phyloP scores from a whole-genome alignment of 2,329 filamentous ascomycete species.

The Sporothrix schenckii region DNA sequence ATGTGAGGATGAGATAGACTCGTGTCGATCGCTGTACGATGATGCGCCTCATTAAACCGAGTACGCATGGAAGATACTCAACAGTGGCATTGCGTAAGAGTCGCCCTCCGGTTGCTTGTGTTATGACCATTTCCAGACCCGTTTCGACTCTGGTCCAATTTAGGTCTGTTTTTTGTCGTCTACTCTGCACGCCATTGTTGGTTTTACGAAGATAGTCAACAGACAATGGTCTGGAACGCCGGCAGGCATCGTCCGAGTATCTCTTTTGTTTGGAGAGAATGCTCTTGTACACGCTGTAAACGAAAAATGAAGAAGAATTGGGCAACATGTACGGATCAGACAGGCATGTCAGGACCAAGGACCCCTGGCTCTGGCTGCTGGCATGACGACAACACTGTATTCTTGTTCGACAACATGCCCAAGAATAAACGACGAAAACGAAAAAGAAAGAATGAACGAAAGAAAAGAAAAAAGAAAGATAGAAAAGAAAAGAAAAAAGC shows the following conservation, averaged over 20 bases:
- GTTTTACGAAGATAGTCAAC: background rate
- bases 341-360: too few relatives aligned
- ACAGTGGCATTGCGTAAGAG: too few relatives aligned
- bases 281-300: background rate
- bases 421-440: background rate
- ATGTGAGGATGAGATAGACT: background rate
- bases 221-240: conserved; percentile 7
- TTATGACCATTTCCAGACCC: background rate
- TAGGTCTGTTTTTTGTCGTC: background rate
- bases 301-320: background rate
- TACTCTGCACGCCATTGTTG: background rate
- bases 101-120: background rate
- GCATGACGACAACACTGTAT: background rate
- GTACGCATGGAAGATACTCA: background rate
- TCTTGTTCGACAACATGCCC: background rate
- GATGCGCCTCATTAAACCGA: background rate
- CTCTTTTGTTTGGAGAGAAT: background rate
- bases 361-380: background rate
- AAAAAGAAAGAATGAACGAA: background rate
- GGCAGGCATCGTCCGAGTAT: background rate
- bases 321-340: conserved; percentile 7
- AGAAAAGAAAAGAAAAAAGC: background rate
- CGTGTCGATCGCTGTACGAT: conserved; percentile 3
- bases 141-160: background rate
- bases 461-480: background rate